Evolutionary conservation across 1,139 yeast genomes (phyloP), one percentile per base, ranked within the genome.

Genomic region (Geotrichum reessii): DNA sequence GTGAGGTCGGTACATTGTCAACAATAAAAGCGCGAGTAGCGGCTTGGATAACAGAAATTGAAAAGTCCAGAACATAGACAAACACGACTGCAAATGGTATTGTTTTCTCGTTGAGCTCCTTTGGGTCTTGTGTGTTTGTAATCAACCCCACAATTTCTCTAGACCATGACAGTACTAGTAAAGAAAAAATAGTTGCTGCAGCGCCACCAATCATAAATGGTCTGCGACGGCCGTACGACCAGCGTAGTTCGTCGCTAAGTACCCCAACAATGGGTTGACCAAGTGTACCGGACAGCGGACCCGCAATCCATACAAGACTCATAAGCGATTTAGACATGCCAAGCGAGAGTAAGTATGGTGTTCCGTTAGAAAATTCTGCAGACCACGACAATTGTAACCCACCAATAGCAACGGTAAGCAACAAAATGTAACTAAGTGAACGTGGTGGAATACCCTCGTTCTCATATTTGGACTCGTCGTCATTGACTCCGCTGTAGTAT

Each of bases 251-350:
- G 67, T 83, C 87, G 53, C 84, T 79, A 53, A 81, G 66, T 17
- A 80, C 73, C 0, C 87, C 87, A 24, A 82, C 78, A 3, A 82
- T 70, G 0, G 87, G 87, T 68, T 82, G 86, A 17, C 84, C 84
- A 12, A 83, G 62, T 0, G 83, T 75, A 1, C 87, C 87, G 11
- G 84, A 79, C 9, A 82, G 64, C 0, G 87, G 87, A 0, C 86
- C 86, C 0, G 85, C 85, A 9, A 81, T 75, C 86, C 86, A 83
- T 1, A 83, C 78, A 47, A 83, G 69, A 1, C 85, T 82, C 58
- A 82, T 69, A 5, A 75, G 64, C 19, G 80, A 75, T 63, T 81
- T 82, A 1, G 84, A 75, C 61, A 83, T 72, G 1, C 86, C 86
- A 21, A 83, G 70, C 0, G 84, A 79, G 11, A 82, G 69, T 47